Evolutionary conservation across 257 asterid genomes (phyloP).

Genomic region (Pogostemon cablin): DNA sequence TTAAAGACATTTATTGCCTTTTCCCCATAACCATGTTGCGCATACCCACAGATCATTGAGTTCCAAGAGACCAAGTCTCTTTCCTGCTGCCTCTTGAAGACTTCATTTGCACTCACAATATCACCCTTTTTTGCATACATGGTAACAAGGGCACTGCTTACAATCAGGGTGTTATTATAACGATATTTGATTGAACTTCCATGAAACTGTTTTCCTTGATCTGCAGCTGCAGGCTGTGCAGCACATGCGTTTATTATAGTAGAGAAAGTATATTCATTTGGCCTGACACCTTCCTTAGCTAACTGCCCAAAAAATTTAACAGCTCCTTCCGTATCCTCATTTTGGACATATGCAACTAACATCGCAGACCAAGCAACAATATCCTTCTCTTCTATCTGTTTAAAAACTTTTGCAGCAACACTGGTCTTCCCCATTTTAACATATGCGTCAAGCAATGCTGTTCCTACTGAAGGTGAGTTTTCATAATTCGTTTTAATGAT

Average conservation of each 20-base stretch:
- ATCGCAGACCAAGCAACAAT: conserved; percentile 95
- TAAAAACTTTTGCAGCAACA: conserved; percentile 70
- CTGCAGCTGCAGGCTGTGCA: conserved; percentile 56
- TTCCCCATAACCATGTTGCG: conserved; percentile 83
- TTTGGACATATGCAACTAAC: conserved; percentile 81
- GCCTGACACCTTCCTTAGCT: conserved; percentile 58
- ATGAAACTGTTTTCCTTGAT: conserved; percentile 93
- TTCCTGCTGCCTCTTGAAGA: conserved; percentile 72
- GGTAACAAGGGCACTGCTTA: conserved; percentile 87
- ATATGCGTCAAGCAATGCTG: conserved; percentile 85
- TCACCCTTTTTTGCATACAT: conserved; percentile 92
- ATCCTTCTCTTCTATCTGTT: conserved; percentile 68
- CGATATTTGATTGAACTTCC: conserved; percentile 69
- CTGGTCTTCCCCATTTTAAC: conserved; percentile 51
- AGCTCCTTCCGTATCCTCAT: conserved; percentile 66
- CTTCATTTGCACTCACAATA: conserved; percentile 72
- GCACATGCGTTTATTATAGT: conserved; percentile 85
- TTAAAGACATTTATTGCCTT: conserved; percentile 72
- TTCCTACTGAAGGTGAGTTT: conserved; percentile 66
- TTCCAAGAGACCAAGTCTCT: conserved; percentile 90
- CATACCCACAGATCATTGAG: conserved; percentile 86
- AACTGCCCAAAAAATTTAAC: conserved; percentile 54
- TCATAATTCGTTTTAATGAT: conserved; percentile 72
- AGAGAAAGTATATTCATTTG: conserved; percentile 85
- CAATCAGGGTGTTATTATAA: conserved; percentile 57